phyloP scores from a whole-genome alignment of 2,329 filamentous ascomycete species.

The Drechslerella coelobrocha region DNA sequence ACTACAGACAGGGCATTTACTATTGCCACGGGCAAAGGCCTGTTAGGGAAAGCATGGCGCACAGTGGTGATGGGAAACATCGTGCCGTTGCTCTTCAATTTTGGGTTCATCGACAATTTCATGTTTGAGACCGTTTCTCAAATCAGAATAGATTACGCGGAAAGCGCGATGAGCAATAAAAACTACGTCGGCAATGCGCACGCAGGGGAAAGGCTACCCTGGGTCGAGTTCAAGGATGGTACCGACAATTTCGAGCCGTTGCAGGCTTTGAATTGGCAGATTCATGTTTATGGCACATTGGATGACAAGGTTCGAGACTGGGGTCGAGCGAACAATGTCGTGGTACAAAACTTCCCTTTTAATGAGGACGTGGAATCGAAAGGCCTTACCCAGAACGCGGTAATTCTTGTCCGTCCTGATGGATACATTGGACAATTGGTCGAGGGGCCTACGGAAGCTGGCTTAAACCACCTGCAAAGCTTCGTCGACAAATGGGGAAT shows the following conservation, averaged over 20 bases:
- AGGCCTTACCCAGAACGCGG: conserved; percentile 16
- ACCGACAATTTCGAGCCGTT: conserved; percentile 34
- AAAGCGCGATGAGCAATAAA: conserved; percentile 17
- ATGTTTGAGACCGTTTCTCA: conserved; percentile 43
- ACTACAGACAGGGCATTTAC: conserved; percentile 36
- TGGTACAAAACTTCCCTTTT: conserved; percentile 19
- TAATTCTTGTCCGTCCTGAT: conserved; percentile 32
- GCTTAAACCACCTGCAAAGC: conserved; percentile 9
- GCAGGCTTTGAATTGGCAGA: conserved; percentile 29
- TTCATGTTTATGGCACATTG: conserved; percentile 29
- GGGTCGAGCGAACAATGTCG: conserved; percentile 11
- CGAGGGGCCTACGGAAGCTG: conserved; percentile 4
- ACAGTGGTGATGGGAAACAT: conserved; percentile 35
- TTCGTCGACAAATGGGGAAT: conserved; percentile 37
- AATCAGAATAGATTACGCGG: conserved; percentile 35
- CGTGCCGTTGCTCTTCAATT: conserved; percentile 21
- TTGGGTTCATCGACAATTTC: conserved; percentile 29
- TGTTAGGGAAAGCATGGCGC: conserved; percentile 22
- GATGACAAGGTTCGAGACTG: conserved; percentile 10
- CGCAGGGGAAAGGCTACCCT: conserved; percentile 39
- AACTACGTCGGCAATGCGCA: conserved; percentile 19
- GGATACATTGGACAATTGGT: conserved; percentile 31
- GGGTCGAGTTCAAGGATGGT: conserved; percentile 33
- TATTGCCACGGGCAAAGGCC: conserved; percentile 16
- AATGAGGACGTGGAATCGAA: conserved; percentile 15